phyloP scores from a whole-genome alignment of 2,329 filamentous ascomycete genomes.

The Didymella pinodella region DNA sequence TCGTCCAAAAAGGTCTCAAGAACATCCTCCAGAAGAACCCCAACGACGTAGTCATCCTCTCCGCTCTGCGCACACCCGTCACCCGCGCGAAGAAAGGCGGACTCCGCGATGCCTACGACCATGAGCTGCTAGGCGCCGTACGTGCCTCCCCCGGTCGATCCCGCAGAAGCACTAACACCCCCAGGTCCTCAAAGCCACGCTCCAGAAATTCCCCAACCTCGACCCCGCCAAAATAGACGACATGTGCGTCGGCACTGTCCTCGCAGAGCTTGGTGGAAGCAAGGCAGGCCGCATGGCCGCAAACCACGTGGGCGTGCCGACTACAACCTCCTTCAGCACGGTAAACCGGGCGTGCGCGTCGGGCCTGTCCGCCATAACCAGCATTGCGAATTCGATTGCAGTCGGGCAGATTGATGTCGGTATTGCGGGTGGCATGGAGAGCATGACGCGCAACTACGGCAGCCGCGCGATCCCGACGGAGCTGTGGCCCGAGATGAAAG shows the following conservation, averaged over 20 bases:
- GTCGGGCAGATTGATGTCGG: constrained; percentile 75
- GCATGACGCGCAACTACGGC: constrained; percentile 93
- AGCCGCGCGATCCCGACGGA: constrained; percentile 82
- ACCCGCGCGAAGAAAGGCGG: constrained; percentile 83
- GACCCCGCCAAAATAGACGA: constrained; percentile 76
- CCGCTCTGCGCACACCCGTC: constrained; percentile 86
- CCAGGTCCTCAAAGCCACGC: constrained; percentile 69
- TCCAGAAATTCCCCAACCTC: constrained; percentile 75
- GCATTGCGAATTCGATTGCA: constrained; percentile 77
- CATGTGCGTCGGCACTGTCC: constrained; percentile 84
- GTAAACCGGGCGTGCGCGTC: constrained; percentile 88
- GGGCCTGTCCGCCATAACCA: constrained; percentile 78
- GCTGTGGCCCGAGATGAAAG: constrained; percentile 76
- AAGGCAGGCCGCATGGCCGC: constrained; percentile 93
- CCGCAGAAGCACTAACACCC: constrained; percentile 7
- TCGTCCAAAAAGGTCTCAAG: constrained; percentile 69
- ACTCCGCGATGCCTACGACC: constrained; percentile 87
- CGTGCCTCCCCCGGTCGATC: constrained; percentile 1
- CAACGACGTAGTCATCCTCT: constrained; percentile 86
- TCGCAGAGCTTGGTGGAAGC: constrained; percentile 87
- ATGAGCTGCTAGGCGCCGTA: constrained; percentile 79
- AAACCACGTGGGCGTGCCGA: constrained; percentile 80
- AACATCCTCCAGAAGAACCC: constrained; percentile 80
- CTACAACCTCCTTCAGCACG: constrained; percentile 79
- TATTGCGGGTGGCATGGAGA: constrained; percentile 91